These are phyloP conservation scores for Syncephalastrum sp. DNA, from an alignment of 371 early-diverging fungal species.

Conservation along the genomic window DNA sequence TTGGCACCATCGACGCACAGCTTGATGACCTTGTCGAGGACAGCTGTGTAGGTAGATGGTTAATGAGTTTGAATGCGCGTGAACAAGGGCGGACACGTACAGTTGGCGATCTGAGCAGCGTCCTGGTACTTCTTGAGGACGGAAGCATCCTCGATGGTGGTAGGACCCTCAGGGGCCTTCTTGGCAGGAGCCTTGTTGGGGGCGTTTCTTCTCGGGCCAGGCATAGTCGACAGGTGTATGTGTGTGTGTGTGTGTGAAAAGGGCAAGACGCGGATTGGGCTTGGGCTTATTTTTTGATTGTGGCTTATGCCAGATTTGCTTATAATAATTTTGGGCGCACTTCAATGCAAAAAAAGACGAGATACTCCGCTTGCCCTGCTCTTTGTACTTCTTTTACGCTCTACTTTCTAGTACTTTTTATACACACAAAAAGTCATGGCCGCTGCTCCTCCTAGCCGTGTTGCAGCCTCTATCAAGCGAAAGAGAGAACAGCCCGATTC, in stretches of 20 bases:
- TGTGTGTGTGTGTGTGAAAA: too few relatives aligned
- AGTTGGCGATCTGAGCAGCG: background rate
- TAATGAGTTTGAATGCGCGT: background rate
- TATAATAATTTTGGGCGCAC: too few relatives aligned
- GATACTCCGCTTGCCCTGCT: too few relatives aligned
- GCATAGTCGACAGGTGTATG: too few relatives aligned
- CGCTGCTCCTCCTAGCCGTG: constrained; percentile 8
- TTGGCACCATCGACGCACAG: constrained; percentile 73
- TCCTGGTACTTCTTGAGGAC: constrained; percentile 78
- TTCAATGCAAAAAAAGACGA: too few relatives aligned
- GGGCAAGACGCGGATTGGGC: too few relatives aligned
- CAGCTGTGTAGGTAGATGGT: constrained; percentile 41
- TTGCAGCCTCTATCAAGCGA: constrained; percentile 13
- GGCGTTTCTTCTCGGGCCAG: too few relatives aligned
- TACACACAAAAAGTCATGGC: too few relatives aligned
- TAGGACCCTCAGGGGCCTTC: constrained; percentile 24
- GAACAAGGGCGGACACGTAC: background rate
- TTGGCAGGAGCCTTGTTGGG: constrained; percentile 9
- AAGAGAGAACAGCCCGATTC: constrained; percentile 1
- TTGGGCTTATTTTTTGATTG: too few relatives aligned
- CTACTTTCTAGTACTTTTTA: too few relatives aligned
- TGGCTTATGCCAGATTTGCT: too few relatives aligned
- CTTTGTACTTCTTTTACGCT: too few relatives aligned
- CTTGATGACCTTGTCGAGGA: constrained; percentile 67
- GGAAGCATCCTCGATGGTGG: constrained; percentile 54